A percentile compares a stretch with the other conserved stretches of the same genome.
phyloP scores from a whole-genome alignment of 2,329 filamentous ascomycete genomes.

The Tolypocladium endophyticum region DNA sequence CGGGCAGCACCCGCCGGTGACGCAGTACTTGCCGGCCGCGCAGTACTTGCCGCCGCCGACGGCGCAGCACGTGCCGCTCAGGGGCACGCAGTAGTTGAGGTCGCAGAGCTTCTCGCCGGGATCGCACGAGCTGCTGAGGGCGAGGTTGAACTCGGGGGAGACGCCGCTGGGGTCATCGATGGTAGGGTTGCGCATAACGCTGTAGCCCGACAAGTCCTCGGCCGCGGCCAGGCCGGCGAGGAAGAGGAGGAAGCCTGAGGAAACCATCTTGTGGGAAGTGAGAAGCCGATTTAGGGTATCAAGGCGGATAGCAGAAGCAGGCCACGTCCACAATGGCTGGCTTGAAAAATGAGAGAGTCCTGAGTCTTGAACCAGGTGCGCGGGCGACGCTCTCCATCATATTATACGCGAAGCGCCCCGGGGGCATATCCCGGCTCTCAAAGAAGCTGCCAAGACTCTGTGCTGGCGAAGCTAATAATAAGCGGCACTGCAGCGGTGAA shows the following conservation, averaged over 20 bases:
- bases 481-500: not conserved
- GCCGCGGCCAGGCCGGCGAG: slow-evolving; percentile 13
- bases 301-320: not conserved
- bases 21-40: slow-evolving; percentile 18
- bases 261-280: slow-evolving; percentile 10
- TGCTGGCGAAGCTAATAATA: not conserved
- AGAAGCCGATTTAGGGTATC: not conserved
- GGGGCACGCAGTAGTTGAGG: slow-evolving; percentile 17
- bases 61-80: slow-evolving; percentile 16
- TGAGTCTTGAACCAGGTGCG: not conserved
- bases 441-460: not conserved
- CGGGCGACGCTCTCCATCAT: not conserved
- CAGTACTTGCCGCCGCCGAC: slow-evolving; percentile 18
- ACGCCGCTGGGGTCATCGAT: slow-evolving; percentile 5
- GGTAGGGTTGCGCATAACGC: slow-evolving; percentile 3
- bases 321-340: not conserved
- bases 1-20: slow-evolving; percentile 19
- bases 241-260: slow-evolving; percentile 14
- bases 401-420: not conserved
- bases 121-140: slow-evolving; percentile 10
- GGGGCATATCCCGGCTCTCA: not conserved
- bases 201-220: slow-evolving; percentile 2
- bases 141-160: slow-evolving; percentile 6
- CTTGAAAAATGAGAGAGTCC: not conserved
- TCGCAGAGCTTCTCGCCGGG: slow-evolving; percentile 15